Conservation (phyloP, 2,329 filamentous ascomycete species). For the Ceratocystis albifundus region DNA sequence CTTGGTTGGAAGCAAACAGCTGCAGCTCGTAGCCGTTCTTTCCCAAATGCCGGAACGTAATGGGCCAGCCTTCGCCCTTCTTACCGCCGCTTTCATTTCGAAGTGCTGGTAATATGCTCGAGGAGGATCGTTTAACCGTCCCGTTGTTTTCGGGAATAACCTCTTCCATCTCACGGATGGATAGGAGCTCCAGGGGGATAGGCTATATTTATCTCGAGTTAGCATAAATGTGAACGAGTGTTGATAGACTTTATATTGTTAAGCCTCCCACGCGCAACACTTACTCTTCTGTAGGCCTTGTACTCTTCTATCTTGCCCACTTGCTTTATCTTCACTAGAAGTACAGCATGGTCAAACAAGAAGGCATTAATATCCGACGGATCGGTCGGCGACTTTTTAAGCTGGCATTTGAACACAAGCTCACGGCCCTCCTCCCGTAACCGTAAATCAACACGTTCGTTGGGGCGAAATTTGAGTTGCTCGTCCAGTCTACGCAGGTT, state of each 20-base stretch:
- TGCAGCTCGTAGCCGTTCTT: slow-evolving; percentile 92
- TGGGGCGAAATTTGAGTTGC: slow-evolving; percentile 78
- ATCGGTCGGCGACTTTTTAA: slow-evolving; percentile 88
- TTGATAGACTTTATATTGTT: neutral
- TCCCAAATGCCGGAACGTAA: slow-evolving; percentile 90
- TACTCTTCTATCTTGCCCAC: slow-evolving; percentile 90
- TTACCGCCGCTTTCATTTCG: slow-evolving; percentile 40
- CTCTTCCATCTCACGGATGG: slow-evolving; percentile 95
- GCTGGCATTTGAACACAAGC: slow-evolving; percentile 81
- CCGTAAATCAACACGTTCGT: slow-evolving; percentile 86
- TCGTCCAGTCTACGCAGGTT: slow-evolving; percentile 86
- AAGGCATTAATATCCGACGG: slow-evolving; percentile 85
- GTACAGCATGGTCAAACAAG: slow-evolving; percentile 88
- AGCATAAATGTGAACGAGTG: slow-evolving; percentile 7
- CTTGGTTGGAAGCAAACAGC: slow-evolving; percentile 73
- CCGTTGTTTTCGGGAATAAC: slow-evolving; percentile 65
- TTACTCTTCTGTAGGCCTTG: slow-evolving; percentile 73
- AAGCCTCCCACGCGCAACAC: slow-evolving; percentile 24
- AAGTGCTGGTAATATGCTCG: slow-evolving; percentile 58
- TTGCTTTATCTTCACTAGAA: slow-evolving; percentile 82
- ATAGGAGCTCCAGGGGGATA: slow-evolving; percentile 83
- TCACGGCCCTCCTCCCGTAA: slow-evolving; percentile 88
- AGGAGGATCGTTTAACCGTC: slow-evolving; percentile 74
- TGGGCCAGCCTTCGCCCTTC: slow-evolving; percentile 69
- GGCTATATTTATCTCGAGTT: slow-evolving; percentile 40